These are phyloP conservation scores for Berkeleyomyces basicola DNA, from an alignment of 2,329 filamentous ascomycete species.

Conservation along the genomic window DNA sequence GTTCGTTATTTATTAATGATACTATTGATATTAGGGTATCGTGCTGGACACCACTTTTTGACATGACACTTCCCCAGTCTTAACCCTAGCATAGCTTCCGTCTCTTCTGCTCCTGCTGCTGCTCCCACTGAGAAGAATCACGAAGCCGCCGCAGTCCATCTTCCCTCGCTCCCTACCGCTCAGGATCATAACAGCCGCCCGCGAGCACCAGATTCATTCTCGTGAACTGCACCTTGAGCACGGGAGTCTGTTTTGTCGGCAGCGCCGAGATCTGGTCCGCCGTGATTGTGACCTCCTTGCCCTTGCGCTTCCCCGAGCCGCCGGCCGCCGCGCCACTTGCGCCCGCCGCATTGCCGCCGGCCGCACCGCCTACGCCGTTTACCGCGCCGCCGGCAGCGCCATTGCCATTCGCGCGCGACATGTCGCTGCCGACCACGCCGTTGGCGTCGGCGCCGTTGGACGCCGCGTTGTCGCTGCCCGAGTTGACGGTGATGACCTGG, in stretches of 20 bases:
- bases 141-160: no score
- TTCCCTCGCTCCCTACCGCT: background rate
- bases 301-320: slow-evolving; percentile 50
- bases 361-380: slow-evolving; percentile 18
- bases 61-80: no score
- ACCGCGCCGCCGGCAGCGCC: slow-evolving; percentile 21
- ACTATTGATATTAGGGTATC: no score
- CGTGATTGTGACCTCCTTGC: slow-evolving; percentile 77
- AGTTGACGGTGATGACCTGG: slow-evolving; percentile 17
- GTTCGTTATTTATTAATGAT: no score
- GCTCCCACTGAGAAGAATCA: no score
- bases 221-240: slow-evolving; percentile 86
- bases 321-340: slow-evolving; percentile 17
- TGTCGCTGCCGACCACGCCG: slow-evolving; percentile 25
- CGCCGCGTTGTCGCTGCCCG: slow-evolving; percentile 9
- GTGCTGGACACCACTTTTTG: no score
- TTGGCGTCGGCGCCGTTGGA: background rate
- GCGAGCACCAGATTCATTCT: slow-evolving; percentile 88
- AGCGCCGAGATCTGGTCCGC: slow-evolving; percentile 92
- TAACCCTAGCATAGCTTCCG: no score
- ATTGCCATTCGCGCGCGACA: slow-evolving; percentile 23
- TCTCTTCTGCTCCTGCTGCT: no score
- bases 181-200: slow-evolving; percentile 51
- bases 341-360: slow-evolving; percentile 16
- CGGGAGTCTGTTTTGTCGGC: slow-evolving; percentile 87